Base-by-base conservation (phyloP, 805 yeast genomes). In the Hanseniaspora hatyaiensis region DNA sequence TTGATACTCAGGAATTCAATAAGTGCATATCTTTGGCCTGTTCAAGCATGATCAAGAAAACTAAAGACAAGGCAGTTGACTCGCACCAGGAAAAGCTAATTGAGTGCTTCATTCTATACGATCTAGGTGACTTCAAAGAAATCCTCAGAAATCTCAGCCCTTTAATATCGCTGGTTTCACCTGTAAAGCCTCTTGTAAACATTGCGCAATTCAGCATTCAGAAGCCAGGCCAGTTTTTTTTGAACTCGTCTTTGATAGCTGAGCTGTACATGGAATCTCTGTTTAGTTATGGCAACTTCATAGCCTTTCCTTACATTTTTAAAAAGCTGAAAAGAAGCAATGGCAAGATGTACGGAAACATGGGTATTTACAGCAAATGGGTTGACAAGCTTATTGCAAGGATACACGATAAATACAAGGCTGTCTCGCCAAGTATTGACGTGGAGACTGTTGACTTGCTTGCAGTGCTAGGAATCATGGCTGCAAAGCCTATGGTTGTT, bases 201-300 rank as follows among this genome's bases (percentile, higher is more conserved):
- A 83, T 92, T 50, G 92, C 98, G 97, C 86, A 86, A 55, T 94
- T 96, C 0, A 95, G 87, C 40, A 62, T 70, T 55, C 98, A 94
- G 60, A 65, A 94, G 18, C 92, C 96, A 0, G 99, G 99, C 0
- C 85, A 83, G 55, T 96, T 89, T 62, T 89, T 87, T 59, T 77
- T 76, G 9, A 86, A 82, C 62, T 80, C 81, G 28, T 72, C 69
- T 53, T 75, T 78, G 47, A 89, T 92, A 58, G 73, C 84, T 19
- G 60, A 66, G 40, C 82, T 80, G 57, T 79, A 71, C 55, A 71
- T 82, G 40, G 73, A 72, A 19, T 57, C 88, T 20, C 61, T 84
- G 20, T 65, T 69, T 29, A 61, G 67, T 22, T 67, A 73, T 8
- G 63, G 69, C 8, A 89, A 86, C 55, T 66, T 81, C 39, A 72